Conservation (phyloP, 2,329 filamentous ascomycete genomes). For the Colletotrichum sp. region DNA sequence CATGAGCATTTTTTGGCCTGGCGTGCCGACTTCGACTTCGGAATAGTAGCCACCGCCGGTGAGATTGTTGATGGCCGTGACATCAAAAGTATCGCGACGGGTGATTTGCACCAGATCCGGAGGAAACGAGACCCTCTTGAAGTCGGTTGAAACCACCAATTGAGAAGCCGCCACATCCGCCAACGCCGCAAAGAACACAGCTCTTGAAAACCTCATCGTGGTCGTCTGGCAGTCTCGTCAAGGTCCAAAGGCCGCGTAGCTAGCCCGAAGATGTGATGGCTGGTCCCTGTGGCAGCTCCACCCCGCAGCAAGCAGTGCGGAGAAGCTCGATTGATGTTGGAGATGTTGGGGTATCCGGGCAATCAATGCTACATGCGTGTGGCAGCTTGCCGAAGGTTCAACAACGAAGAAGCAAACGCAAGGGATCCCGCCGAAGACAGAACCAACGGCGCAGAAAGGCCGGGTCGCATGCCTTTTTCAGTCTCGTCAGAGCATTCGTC, state of each 20-base stretch:
- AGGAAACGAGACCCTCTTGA: not conserved
- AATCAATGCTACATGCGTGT: not conserved
- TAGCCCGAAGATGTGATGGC: not conserved
- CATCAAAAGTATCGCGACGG: constrained; percentile 26
- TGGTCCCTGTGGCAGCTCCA: not conserved
- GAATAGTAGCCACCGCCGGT: constrained; percentile 66
- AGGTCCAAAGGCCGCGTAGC: not conserved
- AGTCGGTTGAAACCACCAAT: constrained; percentile 7
- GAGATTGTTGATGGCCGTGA: constrained; percentile 56
- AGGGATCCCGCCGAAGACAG: not conserved
- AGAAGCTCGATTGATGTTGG: not conserved
- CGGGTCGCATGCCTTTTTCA: not conserved
- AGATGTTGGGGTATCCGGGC: not conserved
- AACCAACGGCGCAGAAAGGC: not conserved
- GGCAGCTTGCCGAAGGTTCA: not conserved
- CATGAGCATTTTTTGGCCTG: constrained; percentile 59
- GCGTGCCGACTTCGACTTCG: constrained; percentile 68
- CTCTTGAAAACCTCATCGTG: not conserved
- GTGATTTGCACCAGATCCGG: constrained; percentile 4
- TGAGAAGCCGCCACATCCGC: not conserved
- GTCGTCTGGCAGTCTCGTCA: not conserved
- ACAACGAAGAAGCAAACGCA: not conserved
- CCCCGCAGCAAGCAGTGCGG: not conserved
- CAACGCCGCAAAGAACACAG: not conserved
- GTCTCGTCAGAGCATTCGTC: not conserved